Evolutionary conservation across 352 stramenopile genomes (phyloP).

Genomic region (Pythium monospermum): DNA sequence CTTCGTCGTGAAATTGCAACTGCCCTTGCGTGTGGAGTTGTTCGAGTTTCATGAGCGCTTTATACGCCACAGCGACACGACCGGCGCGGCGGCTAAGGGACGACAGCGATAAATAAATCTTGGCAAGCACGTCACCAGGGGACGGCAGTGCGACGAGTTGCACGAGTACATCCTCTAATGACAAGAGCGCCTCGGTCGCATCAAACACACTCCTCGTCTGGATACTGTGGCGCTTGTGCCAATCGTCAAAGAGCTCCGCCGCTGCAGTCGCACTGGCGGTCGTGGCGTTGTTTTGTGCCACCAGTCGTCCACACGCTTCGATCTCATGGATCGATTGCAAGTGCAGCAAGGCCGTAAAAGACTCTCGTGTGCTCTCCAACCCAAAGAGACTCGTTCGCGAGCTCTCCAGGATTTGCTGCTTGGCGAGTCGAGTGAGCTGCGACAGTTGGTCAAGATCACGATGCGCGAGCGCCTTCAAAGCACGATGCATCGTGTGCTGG

Average conservation of each 20-base stretch:
- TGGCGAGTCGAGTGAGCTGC: constrained; percentile 30
- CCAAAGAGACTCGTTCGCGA: constrained; percentile 59
- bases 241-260: constrained; percentile 32
- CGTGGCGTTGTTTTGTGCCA: background rate
- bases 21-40: constrained; percentile 32
- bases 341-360: constrained; percentile 40
- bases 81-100: constrained; percentile 57
- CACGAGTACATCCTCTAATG: constrained; percentile 57
- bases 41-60: constrained; percentile 55
- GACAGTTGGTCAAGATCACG: constrained; percentile 36
- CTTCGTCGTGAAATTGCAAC: constrained; percentile 34
- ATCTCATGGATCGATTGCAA: constrained; percentile 62
- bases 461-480: constrained; percentile 55
- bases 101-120: constrained; percentile 52
- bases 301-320: constrained; percentile 31
- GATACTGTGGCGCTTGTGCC: constrained; percentile 26
- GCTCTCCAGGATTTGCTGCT: constrained; percentile 44
- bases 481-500: constrained; percentile 48
- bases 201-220: constrained; percentile 38
- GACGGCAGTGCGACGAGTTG: constrained; percentile 30
- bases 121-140: constrained; percentile 25
- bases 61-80: constrained; percentile 61
- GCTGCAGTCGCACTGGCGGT: background rate
- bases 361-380: constrained; percentile 66
- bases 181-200: constrained; percentile 46